These are phyloP conservation scores for Psilocybe tampanensis DNA, from an alignment of 768 basidiomycete species.

Conservation along the genomic window DNA sequence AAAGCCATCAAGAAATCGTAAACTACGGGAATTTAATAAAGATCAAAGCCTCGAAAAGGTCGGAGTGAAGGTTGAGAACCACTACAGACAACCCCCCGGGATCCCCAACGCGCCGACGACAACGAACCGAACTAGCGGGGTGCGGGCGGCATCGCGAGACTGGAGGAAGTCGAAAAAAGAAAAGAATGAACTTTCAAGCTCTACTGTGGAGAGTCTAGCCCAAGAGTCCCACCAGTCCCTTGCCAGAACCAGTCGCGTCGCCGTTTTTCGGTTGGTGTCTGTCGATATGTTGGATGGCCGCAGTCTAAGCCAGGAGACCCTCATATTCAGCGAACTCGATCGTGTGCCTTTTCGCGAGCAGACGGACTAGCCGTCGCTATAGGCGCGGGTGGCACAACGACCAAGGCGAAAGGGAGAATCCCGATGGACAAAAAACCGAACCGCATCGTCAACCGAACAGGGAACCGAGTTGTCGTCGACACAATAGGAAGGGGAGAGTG, in stretches of 20 bases:
- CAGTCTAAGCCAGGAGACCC: constrained; percentile 8
- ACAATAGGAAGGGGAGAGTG: constrained; percentile 3
- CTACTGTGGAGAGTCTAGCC: constrained; percentile 15
- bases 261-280: not conserved
- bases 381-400: constrained; percentile 23
- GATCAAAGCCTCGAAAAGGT: not conserved
- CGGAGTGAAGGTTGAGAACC: not conserved
- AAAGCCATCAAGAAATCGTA: constrained; percentile 8
- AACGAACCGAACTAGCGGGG: constrained; percentile 25
- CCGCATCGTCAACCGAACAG: constrained; percentile 9
- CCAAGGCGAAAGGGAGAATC: constrained; percentile 5
- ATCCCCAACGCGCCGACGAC: constrained; percentile 11
- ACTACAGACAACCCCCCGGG: constrained; percentile 10
- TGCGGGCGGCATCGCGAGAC: constrained; percentile 11
- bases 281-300: constrained; percentile 13
- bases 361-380: constrained; percentile 30
- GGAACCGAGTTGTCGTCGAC: constrained; percentile 1
- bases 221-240: constrained; percentile 11
- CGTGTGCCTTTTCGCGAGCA: constrained; percentile 19
- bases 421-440: constrained; percentile 1
- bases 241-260: constrained; percentile 4
- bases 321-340: constrained; percentile 19
- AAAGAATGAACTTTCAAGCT: no score
- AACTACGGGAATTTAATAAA: not conserved
- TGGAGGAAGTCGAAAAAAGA: constrained; percentile 14